These are phyloP conservation scores for Trypanosoma boissoni DNA, from an alignment of 208 protist species.

Conservation along the genomic window DNA sequence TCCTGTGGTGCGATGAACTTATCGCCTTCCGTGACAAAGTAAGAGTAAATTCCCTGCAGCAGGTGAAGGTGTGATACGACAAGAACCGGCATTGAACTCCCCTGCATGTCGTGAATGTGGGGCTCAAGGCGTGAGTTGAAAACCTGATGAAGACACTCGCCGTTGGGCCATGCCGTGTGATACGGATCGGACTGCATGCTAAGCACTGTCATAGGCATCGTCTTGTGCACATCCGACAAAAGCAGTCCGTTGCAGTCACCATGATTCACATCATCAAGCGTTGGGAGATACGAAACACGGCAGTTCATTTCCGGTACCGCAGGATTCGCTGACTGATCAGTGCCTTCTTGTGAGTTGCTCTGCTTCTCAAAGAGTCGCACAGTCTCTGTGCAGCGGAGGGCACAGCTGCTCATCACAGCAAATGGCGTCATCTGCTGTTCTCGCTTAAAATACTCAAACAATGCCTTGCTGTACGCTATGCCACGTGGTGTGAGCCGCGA, in stretches of 20 bases:
- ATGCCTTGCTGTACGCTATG: conserved; percentile 59
- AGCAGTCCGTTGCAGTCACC: conserved; percentile 85
- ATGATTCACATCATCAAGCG: conserved; percentile 84
- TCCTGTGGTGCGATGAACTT: conserved; percentile 69
- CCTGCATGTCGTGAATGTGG: conserved; percentile 90
- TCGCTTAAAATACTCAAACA: conserved; percentile 65
- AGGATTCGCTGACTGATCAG: neutral
- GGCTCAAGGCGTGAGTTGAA: conserved; percentile 86
- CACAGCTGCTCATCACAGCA: conserved; percentile 84
- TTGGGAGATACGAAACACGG: conserved; percentile 81
- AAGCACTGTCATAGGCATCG: conserved; percentile 77
- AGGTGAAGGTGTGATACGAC: conserved; percentile 80
- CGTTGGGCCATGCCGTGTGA: conserved; percentile 86
- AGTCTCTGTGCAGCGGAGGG: conserved; percentile 78
- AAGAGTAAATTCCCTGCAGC: conserved; percentile 84
- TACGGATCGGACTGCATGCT: conserved; percentile 82
- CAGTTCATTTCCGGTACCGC: conserved; percentile 36
- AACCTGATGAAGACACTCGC: conserved; percentile 87
- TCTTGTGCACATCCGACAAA: conserved; percentile 59
- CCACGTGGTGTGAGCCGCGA: conserved; percentile 75
- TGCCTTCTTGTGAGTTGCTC: conserved; percentile 27
- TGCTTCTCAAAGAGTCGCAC: conserved; percentile 72
- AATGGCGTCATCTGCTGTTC: conserved; percentile 42
- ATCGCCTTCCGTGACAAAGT: conserved; percentile 80
- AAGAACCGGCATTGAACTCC: conserved; percentile 67